Evolutionary conservation across 345 rosid genomes (phyloP), one percentile per base, ranked within the genome.

Genomic region (Psidium friedrichsthalianum): DNA sequence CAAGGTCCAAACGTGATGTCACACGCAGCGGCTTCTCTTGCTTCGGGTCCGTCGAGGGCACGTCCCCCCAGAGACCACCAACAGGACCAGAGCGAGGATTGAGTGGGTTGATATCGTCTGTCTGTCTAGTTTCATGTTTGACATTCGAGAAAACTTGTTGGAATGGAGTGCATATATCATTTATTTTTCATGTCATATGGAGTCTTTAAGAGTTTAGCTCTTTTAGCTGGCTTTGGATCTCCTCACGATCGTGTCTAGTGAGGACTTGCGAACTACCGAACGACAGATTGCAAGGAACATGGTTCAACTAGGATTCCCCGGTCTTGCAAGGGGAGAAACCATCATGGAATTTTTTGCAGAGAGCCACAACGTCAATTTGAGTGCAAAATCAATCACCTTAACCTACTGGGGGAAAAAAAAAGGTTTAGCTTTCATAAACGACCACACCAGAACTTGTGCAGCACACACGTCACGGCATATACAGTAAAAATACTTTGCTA

Each of bases 131-230:
- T 87, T 51, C 88, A 87, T 84, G 89, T 82, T 86, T 88, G 51
- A 89, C 96, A 93, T 93, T 86, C 89, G 88, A 91, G 95, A 91
- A 87, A 93, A 93, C 90, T 86, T 29, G 82, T 83, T 51, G 90
- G 51, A 89, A 58, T 83, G 87, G 0, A 6, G 10, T 1, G 74
- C 14, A 27, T 6, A 6, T 9, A 61, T 61, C 2, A 6, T 13
- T 8, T 1, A 16, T 27, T 14, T 61, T 86, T 84, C 51, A 55
- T 56, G 84, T 84, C 83, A 83, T 74, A 84, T 85, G 18, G 89
- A 85, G 84, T 76, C 92, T 91, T 91, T 84, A 90, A 85, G 95
- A 18, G 52, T 51, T 89, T 91, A 89, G 91, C 91, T 92, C 87
- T 85, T 86, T 84, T 82, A 74, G 64, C 81, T 84, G 56, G 89